Conservation (phyloP, 2,329 filamentous ascomycete species). For the Sarocladium brachiariae region DNA sequence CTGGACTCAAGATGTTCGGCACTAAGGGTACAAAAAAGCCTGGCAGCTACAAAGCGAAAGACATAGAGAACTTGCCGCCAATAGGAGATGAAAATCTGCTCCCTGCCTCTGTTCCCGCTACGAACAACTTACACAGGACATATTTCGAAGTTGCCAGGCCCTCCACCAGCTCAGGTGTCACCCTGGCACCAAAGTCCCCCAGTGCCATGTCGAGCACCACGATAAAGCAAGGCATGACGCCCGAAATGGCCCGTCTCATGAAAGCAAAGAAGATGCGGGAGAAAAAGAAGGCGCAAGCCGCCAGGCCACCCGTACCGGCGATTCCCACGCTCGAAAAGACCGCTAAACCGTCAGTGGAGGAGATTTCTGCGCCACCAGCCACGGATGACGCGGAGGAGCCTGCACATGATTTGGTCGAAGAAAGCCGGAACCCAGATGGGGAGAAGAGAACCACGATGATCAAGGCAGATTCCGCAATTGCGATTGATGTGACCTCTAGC, state of each 20-base stretch:
- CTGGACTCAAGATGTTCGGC: slow-evolving; percentile 66
- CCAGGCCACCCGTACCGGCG: neutral
- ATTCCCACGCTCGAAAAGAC: neutral
- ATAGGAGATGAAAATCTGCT: neutral
- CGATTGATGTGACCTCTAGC: slow-evolving; percentile 35
- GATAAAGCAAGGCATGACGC: slow-evolving; percentile 56
- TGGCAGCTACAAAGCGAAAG: slow-evolving; percentile 17
- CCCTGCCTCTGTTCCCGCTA: neutral
- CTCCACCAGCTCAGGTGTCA: slow-evolving; percentile 37
- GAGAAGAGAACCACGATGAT: slow-evolving; percentile 31
- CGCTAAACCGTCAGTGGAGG: neutral
- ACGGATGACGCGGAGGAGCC: neutral
- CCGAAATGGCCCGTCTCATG: slow-evolving; percentile 87
- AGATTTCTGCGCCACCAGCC: neutral
- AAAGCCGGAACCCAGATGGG: slow-evolving; percentile 12
- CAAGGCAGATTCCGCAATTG: slow-evolving; percentile 50
- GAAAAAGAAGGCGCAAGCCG: slow-evolving; percentile 52
- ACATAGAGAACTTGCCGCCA: slow-evolving; percentile 10
- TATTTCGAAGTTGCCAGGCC: slow-evolving; percentile 24
- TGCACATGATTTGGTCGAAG: neutral
- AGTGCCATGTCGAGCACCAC: slow-evolving; percentile 31
- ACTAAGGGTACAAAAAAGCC: slow-evolving; percentile 35
- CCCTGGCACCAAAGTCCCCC: slow-evolving; percentile 29
- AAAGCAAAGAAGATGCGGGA: slow-evolving; percentile 88
- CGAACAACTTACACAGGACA: neutral